Base-by-base conservation (phyloP, 228 moss, liverwort and hornwort species). In the Sphagnum fallax region DNA sequence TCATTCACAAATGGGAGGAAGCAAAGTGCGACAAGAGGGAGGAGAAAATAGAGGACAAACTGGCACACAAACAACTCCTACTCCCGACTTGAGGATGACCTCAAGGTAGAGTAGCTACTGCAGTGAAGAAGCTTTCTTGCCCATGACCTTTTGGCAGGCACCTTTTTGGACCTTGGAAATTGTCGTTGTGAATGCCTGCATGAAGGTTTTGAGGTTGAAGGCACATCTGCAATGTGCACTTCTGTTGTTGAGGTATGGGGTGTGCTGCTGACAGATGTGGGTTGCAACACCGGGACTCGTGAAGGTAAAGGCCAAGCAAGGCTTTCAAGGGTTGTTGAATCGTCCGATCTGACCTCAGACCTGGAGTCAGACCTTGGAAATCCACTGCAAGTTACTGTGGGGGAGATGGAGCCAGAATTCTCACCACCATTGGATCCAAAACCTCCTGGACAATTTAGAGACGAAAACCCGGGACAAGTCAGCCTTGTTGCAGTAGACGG, bases 401-500 rank as follows among this genome's bases (percentile, higher is more conserved):
- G 86, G 48, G 86, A 86, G 69, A 78, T 63, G 60, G 80, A 83
- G 13, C 80, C 83, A 47, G 82, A 82, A 16, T 80, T 82, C 52
- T 86, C 86, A 32, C 32, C 32, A 6, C 76, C 80, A 58, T 71
- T 83, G 47, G 80, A 72, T 62, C 51, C 78, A 68, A 80, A 86
- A 7, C 83, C 86, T 73, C 86, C 86, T 64, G 83, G 86, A 66
- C 86, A 82, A 64, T 95, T 90, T 47, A 95, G 83, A 68, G 90
- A 74, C 71, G 92, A 75, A 70, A 95, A 90, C 65, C 90, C 90
- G 68, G 95, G 87, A 67, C 92, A 95, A 65, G 88, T 92, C 70
- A 95, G 65, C 50, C 87, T 88, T 5, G 88, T 59, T 9, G 95
- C 77, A 76, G 83, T 79, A n/a, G 91, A 79, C 57, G 92, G 78